Base-by-base conservation (phyloP, 176 grass and related monocot genomes). In the Avena sativa region DNA sequence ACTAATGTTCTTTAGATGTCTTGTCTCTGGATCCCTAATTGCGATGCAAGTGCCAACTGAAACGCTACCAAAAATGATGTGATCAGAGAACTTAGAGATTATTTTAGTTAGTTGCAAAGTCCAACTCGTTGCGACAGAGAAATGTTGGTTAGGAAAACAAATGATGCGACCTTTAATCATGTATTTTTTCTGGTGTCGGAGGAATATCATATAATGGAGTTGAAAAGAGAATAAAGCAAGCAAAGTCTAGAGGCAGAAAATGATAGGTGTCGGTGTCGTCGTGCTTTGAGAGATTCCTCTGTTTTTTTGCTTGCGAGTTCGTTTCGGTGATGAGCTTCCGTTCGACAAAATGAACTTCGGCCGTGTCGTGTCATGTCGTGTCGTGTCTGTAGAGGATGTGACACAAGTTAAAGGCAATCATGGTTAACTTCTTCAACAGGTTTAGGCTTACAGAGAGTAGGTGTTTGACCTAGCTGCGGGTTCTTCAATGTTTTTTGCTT, bases 1-100 rank as follows among this genome's bases (percentile, higher is more conserved):
- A 81, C 40, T 43, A 53, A 73, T 87, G 56, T 81, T 38, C 46
- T 85, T 65, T 8, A 85, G 46, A 36, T 78, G 61, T 17, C 46
- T 26, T 79, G 55, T 79, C 76, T 12, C 55, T 60, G 56, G 34
- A 23, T 4, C n/a, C n/a, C 12, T 74, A 51, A 50, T 74, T 50
- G 71, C n/a, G 14, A 15, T 50, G 46, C n/a, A 74, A 51, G 26
- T 16, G 59, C 38, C 58, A 48, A 49, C 21, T 30, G 59, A 48
- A 66, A 71, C 50, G 15, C 30, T 5, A 23, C 17, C 21, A 65
- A 30, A 56, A 30, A 38, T 67, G 64, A 67, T 32, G 14, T 66
- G 63, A 40, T 0, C 13, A 28, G 21, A 13, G 14, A 20, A 32
- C 62, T n/a, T 47, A 61, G 23, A 62, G 50, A 21, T 62, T 53